These are phyloP conservation scores for Euphorbia celastroides DNA, from an alignment of 441 rosid genomes.

Conservation along the genomic window DNA sequence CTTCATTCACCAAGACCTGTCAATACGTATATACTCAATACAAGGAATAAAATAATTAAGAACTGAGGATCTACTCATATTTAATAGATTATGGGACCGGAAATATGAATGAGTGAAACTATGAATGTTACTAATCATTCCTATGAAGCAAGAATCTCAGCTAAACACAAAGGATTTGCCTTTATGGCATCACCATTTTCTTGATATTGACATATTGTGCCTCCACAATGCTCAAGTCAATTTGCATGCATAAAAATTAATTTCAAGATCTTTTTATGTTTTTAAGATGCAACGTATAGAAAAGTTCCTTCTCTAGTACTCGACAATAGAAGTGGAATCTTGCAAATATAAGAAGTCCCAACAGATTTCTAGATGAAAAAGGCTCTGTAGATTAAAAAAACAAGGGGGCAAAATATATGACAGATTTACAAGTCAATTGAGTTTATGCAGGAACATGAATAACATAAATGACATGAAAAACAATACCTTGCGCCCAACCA, in stretches of 20 bases:
- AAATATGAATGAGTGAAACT: too few relatives aligned
- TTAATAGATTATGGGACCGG: too few relatives aligned
- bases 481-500: constrained; percentile 90
- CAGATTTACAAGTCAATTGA: neutral
- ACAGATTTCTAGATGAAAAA: neutral
- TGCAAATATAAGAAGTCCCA: neutral
- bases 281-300: neutral
- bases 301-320: neutral
- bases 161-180: neutral
- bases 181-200: neutral
- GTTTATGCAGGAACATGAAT: neutral
- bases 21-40: constrained; percentile 3
- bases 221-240: too few relatives aligned
- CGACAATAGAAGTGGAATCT: too few relatives aligned
- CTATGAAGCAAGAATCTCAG: too few relatives aligned
- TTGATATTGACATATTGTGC: neutral
- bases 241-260: too few relatives aligned
- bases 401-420: neutral
- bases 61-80: neutral
- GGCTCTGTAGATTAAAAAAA: neutral
- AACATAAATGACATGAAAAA: neutral
- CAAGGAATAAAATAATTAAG: neutral
- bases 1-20: constrained; percentile 80
- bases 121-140: too few relatives aligned
- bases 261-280: too few relatives aligned